A percentile compares a stretch with the other conserved stretches of the same genome.
phyloP scores from a whole-genome alignment of 352 stramenopile genomes.

The Globisporangium yorkense region DNA sequence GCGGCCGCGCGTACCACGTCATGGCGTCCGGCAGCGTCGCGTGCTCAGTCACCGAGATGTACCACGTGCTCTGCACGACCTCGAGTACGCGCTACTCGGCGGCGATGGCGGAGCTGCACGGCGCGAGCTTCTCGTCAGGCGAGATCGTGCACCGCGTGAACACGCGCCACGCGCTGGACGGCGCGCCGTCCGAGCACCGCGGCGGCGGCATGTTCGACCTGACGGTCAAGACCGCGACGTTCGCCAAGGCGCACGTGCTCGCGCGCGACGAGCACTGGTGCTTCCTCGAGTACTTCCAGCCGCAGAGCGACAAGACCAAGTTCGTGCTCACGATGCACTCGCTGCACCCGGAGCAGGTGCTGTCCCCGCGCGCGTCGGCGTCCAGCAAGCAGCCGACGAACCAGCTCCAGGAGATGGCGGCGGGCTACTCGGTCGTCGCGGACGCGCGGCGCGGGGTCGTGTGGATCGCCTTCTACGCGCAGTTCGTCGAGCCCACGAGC shows the following conservation, averaged over 20 bases:
- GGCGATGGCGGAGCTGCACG: conserved; percentile 26
- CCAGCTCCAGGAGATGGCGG: conserved; percentile 14
- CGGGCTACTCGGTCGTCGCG: conserved; percentile 15
- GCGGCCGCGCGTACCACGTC: conserved; percentile 8
- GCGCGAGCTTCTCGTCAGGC: conserved; percentile 23
- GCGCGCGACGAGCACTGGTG: conserved; percentile 25
- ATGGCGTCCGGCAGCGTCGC: conserved; percentile 20
- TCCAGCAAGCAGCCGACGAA: conserved; percentile 14
- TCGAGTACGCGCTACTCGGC: conserved; percentile 17
- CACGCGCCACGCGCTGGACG: conserved; percentile 2
- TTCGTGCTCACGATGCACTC: conserved; percentile 36
- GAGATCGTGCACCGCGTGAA: conserved; percentile 23
- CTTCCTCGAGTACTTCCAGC: conserved; percentile 25
- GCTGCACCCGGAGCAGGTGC: conserved; percentile 33
- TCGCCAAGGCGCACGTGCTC: conserved; percentile 21
- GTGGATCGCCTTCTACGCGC: conserved; percentile 13
- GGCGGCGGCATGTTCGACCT: conserved; percentile 2
- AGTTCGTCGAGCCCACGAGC: neutral
- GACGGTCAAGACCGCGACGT: conserved; percentile 29
- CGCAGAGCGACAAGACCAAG: conserved; percentile 8
- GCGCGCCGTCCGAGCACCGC: neutral
- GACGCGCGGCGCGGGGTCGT: conserved; percentile 14
- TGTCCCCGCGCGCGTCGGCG: conserved; percentile 10
- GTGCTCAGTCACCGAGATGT: conserved; percentile 32
- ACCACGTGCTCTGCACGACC: conserved; percentile 24